Evolutionary conservation across 2,329 filamentous ascomycete genomes (phyloP).

Genomic region (Rasamsonia emersonii): DNA sequence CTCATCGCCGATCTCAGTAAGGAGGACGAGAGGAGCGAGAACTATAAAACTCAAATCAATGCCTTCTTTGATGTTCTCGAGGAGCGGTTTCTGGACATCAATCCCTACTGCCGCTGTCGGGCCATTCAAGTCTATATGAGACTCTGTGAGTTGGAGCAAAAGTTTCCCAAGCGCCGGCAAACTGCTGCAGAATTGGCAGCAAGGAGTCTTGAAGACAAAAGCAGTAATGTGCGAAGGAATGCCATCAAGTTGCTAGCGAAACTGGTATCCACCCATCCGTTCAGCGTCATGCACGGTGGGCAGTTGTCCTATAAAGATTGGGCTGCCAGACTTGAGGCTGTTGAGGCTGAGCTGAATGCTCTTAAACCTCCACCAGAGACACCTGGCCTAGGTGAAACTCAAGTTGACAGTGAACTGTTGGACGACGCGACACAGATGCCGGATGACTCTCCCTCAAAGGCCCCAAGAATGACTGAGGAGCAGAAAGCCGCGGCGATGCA

Average conservation of each 20-base stretch:
- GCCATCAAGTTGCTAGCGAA: constrained; percentile 86
- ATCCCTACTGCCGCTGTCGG: constrained; percentile 88
- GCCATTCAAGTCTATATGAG: constrained; percentile 89
- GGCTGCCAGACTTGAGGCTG: constrained; percentile 70
- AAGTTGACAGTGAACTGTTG: constrained; percentile 67
- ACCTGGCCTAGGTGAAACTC: constrained; percentile 63
- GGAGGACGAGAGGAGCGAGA: constrained; percentile 83
- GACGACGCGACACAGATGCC: constrained; percentile 82
- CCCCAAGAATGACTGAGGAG: constrained; percentile 65
- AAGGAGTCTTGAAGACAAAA: constrained; percentile 91
- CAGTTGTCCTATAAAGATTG: constrained; percentile 79
- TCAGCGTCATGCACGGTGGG: constrained; percentile 82
- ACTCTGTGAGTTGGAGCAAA: constrained; percentile 88
- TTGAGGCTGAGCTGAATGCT: constrained; percentile 72
- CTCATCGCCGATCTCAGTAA: constrained; percentile 84
- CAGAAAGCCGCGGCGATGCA: constrained; percentile 63
- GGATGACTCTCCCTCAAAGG: constrained; percentile 55
- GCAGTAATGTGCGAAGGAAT: constrained; percentile 91
- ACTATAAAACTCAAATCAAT: constrained; percentile 89
- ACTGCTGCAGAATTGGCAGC: constrained; percentile 78
- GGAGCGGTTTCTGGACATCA: constrained; percentile 90
- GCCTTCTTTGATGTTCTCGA: constrained; percentile 96
- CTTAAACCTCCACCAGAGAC: constrained; percentile 69
- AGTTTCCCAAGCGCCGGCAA: constrained; percentile 87
- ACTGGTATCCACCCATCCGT: constrained; percentile 89